Conservation (phyloP, 140 eudicot species). For the Cichorium intybus region DNA sequence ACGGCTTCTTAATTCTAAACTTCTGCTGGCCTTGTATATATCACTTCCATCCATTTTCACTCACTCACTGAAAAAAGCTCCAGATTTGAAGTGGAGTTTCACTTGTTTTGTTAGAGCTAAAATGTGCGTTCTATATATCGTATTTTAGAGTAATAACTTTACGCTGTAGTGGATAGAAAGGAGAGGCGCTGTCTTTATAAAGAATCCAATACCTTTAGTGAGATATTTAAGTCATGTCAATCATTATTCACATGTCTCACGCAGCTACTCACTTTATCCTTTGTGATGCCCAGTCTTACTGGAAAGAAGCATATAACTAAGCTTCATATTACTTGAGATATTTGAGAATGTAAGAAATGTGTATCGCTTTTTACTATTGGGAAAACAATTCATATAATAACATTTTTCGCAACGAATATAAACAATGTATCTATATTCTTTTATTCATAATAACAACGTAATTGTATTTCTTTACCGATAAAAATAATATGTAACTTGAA, state of each 20-base stretch:
- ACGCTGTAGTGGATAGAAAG: background rate
- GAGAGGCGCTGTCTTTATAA: background rate
- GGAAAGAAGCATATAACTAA: background rate
- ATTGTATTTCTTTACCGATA: too few species aligned
- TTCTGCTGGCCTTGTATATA: constrained; percentile 3
- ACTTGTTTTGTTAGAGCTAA: background rate
- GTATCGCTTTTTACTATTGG: background rate
- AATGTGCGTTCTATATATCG: background rate
- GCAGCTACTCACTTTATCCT: background rate
- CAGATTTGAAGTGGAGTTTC: background rate
- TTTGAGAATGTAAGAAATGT: background rate
- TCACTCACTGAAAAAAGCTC: background rate
- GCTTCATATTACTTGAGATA: background rate
- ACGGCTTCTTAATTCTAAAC: background rate
- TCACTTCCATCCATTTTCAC: constrained; percentile 9
- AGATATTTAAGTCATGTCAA: background rate
- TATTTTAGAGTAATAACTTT: background rate
- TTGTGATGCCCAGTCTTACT: background rate
- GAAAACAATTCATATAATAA: background rate
- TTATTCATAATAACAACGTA: too few species aligned
- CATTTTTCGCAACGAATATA: too few species aligned
- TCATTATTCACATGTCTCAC: background rate
- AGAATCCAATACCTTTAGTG: background rate
- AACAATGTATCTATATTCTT: too few species aligned
- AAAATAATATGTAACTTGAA: background rate